Base-by-base conservation (phyloP, 2,329 filamentous ascomycete genomes). In the Fusarium sp. region DNA sequence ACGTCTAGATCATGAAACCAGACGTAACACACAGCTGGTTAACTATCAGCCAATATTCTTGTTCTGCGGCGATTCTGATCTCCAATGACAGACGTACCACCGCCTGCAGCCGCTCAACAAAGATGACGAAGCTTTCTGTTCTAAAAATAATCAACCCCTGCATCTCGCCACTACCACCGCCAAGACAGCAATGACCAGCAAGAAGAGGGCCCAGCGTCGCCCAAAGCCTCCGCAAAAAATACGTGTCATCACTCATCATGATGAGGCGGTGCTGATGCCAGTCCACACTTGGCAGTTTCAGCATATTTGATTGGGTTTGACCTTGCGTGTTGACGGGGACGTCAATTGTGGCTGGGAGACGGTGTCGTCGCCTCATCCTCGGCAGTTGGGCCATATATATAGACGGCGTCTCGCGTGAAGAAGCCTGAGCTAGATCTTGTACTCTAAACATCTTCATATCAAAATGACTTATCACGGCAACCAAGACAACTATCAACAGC, bases 171-270 rank as follows among this genome's bases (percentile, higher is more conserved):
- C 48, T 21, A 47, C 17, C 30, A 51, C 12, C 57, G 57, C 57
- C 57, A 61, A 61, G 57, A 61, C 32, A 38, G 47, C 39, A 45
- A 24, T 34, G 26, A 26, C 39, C 50, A 50, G 30, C 39, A 30
- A 49, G 4, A n/a, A 19, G 19, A 56, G 49, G 39, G 44, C 39
- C 43, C 24, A 57, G 30, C 38, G 26, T 46, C 45, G 51, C 28
- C 34, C 46, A 56, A 21, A 45, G 45, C 51, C 61, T 57, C 58
- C 43, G 38, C 26, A 55, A 38, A 34, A 28, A 42, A 36, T 65
- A 65, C 62, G 62, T 65, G 62, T 60, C 60, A 65, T 65, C 53
- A 65, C 44, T 54, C 47, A 54, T 19, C 36, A 15, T 34, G 19
- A 24, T 60, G 60, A 46, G 62, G 62, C 62, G 52, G 54, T 65